A percentile compares a stretch with the other conserved stretches of the same genome.
Evolutionary conservation across 306 rosid species (phyloP).

Genomic region (Rosa rugosa): DNA sequence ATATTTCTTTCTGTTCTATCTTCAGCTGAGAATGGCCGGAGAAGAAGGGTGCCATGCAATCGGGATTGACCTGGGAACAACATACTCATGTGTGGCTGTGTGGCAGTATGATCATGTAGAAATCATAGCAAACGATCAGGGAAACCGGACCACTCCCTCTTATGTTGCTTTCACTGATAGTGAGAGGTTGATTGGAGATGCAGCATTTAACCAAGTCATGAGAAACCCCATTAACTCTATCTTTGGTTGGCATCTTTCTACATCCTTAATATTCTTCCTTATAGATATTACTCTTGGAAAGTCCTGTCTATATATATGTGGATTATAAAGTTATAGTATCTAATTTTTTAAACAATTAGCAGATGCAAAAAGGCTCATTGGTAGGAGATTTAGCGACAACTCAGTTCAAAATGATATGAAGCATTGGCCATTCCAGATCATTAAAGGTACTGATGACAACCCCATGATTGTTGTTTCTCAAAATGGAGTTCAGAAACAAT

Average conservation of each 20-base stretch:
- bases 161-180: background rate
- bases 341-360: too few species aligned
- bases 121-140: background rate
- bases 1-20: too few species aligned
- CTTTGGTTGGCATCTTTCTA: background rate
- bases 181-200: background rate
- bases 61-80: too few species aligned
- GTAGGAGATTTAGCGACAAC: background rate
- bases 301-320: too few species aligned
- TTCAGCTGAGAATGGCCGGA: too few species aligned
- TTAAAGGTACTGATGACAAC: background rate
- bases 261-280: too few species aligned
- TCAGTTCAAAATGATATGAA: background rate
- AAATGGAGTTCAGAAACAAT: background rate
- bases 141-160: background rate
- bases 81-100: too few species aligned
- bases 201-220: background rate
- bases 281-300: too few species aligned
- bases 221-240: background rate
- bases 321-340: too few species aligned
- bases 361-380: constrained; percentile 16
- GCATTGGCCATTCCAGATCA: background rate
- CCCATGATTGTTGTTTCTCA: constrained; percentile 9
- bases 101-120: too few species aligned
- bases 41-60: too few species aligned